Evolutionary conservation across 768 basidiomycete genomes (phyloP).

Genomic region (Agaricus subrufescens): DNA sequence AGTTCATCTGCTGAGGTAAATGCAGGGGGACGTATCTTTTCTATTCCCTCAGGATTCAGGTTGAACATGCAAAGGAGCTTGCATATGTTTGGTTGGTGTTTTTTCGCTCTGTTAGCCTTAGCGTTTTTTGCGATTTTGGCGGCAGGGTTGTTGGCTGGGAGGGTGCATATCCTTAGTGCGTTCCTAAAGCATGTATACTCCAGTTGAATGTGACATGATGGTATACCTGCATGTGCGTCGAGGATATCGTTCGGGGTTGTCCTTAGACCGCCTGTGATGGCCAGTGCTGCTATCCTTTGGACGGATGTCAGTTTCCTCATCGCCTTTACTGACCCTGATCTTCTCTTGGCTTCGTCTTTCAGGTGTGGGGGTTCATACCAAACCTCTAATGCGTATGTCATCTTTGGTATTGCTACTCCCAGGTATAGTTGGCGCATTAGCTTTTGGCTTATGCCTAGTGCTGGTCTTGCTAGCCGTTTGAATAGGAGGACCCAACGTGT

Average conservation of each 20-base stretch:
- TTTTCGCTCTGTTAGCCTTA: too few relatives aligned
- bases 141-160: too few relatives aligned
- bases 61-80: too few relatives aligned
- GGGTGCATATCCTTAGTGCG: too few relatives aligned
- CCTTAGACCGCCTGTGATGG: constrained; percentile 18
- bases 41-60: background rate
- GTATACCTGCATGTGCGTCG: constrained; percentile 14
- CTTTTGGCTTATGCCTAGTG: constrained; percentile 12
- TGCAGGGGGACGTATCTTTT: background rate
- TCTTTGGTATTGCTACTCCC: constrained; percentile 19
- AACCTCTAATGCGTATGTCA: constrained; percentile 19
- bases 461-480: constrained; percentile 10
- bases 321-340: constrained; percentile 10
- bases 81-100: too few relatives aligned
- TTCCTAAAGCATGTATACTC: too few relatives aligned
- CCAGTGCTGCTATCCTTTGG: constrained; percentile 16
- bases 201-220: background rate
- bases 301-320: constrained; percentile 11
- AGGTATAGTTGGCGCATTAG: constrained; percentile 19
- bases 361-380: constrained; percentile 17
- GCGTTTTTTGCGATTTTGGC: too few relatives aligned
- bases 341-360: background rate
- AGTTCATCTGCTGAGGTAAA: too few relatives aligned
- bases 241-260: constrained; percentile 15
- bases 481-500: constrained; percentile 12